These are phyloP conservation scores for Apiospora koreana DNA, from an alignment of 2,329 filamentous ascomycete species.

Conservation along the genomic window DNA sequence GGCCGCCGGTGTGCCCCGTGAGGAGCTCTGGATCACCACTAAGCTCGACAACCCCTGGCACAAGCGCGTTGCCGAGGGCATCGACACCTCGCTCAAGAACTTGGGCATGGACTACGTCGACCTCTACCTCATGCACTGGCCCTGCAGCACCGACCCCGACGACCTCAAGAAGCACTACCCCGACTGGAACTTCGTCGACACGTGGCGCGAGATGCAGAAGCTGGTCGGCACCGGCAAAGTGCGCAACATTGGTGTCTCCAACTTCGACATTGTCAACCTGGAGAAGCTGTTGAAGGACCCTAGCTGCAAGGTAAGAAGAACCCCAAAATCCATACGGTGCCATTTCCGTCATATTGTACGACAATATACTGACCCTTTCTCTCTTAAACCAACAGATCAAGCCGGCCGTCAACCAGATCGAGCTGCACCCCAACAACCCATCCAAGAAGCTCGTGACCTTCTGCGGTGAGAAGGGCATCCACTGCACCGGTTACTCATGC, in stretches of 20 bases:
- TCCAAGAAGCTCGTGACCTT: slow-evolving; percentile 78
- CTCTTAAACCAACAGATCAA: slow-evolving; percentile 42
- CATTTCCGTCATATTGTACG: too few species aligned
- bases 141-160: slow-evolving; percentile 61
- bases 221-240: slow-evolving; percentile 69
- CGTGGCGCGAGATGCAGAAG: slow-evolving; percentile 74
- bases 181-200: slow-evolving; percentile 83
- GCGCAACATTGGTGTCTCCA: slow-evolving; percentile 81
- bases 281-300: slow-evolving; percentile 73
- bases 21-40: slow-evolving; percentile 72
- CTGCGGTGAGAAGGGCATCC: slow-evolving; percentile 72
- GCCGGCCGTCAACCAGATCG: slow-evolving; percentile 78
- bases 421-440: slow-evolving; percentile 79
- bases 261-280: slow-evolving; percentile 80
- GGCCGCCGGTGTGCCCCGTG: slow-evolving; percentile 63
- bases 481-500: slow-evolving; percentile 74
- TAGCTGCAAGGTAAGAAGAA: slow-evolving; percentile 53
- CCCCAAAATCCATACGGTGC: neutral
- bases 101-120: slow-evolving; percentile 68
- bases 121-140: slow-evolving; percentile 75
- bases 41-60: slow-evolving; percentile 84
- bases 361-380: neutral
- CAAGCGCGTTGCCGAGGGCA: slow-evolving; percentile 64
- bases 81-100: slow-evolving; percentile 60
- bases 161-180: slow-evolving; percentile 67